Evolutionary conservation across 768 basidiomycete species (phyloP).

Genomic region (Lactarius tabidus): DNA sequence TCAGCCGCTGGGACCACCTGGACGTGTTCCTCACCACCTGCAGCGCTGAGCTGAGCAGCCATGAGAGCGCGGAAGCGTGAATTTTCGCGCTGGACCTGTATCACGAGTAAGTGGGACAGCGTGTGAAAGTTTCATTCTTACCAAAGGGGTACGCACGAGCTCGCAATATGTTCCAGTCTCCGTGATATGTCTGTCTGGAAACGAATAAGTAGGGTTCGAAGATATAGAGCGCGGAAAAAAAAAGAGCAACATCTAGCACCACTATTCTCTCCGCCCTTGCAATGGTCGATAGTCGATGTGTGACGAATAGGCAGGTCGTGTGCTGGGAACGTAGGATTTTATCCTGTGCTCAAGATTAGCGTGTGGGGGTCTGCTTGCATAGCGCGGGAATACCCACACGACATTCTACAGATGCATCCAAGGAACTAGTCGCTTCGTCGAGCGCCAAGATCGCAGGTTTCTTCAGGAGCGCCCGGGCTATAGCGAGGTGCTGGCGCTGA

Average conservation of each 20-base stretch:
- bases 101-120: not conserved
- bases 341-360: conserved; percentile 42
- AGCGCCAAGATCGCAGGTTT: conserved; percentile 84
- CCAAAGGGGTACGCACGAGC: conserved; percentile 43
- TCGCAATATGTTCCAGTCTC: conserved; percentile 81
- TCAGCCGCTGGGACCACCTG: not conserved
- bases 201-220: not conserved
- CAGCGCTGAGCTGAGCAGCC: conserved; percentile 79
- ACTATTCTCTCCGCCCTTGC: conserved; percentile 87
- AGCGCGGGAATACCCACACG: conserved; percentile 43
- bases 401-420: conserved; percentile 87
- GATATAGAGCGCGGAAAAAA: not conserved
- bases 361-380: not conserved
- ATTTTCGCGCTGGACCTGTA: conserved; percentile 57
- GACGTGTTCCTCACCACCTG: conserved; percentile 17
- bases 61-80: conserved; percentile 84
- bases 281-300: conserved; percentile 86
- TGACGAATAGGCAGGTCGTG: conserved; percentile 86
- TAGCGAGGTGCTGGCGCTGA: conserved; percentile 76
- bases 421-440: conserved; percentile 85
- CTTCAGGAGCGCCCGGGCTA: conserved; percentile 83
- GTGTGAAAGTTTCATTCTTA: not conserved
- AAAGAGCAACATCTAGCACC: conserved; percentile 75
- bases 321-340: conserved; percentile 73
- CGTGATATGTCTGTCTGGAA: conserved; percentile 67